phyloP scores from a whole-genome alignment of 495 filamentous ascomycete species.

The Aspergillus asperescens region DNA sequence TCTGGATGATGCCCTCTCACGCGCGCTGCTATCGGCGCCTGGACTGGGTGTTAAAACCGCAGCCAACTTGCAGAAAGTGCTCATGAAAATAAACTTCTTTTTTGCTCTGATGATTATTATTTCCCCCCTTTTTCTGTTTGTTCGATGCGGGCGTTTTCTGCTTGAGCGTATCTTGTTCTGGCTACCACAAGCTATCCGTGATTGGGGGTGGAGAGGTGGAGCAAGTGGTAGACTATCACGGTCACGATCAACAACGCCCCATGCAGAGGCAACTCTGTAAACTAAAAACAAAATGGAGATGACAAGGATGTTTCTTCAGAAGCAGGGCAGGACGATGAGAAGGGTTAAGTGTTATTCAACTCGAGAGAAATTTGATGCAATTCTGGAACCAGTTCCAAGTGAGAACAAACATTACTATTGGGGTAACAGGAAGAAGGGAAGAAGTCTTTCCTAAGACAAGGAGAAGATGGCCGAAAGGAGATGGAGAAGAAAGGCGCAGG shows the following conservation, averaged over 20 bases:
- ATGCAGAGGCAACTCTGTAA: background rate
- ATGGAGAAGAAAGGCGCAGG: background rate
- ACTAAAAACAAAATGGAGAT: background rate
- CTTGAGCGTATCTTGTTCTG: background rate
- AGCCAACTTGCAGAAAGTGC: constrained; percentile 3
- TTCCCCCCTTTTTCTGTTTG: background rate
- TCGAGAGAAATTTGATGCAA: background rate
- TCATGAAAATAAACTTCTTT: background rate
- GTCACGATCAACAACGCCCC: background rate
- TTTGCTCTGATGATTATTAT: background rate
- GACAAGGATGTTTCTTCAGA: background rate
- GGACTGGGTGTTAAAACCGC: background rate
- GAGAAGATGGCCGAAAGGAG: background rate
- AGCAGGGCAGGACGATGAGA: background rate
- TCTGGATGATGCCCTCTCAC: constrained; percentile 16
- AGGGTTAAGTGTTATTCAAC: background rate
- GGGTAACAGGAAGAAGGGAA: background rate
- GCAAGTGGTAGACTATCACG: background rate
- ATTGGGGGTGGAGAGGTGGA: constrained; percentile 14
- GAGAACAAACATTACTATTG: constrained; percentile 10
- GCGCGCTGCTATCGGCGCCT: constrained; percentile 15
- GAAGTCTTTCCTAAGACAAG: background rate
- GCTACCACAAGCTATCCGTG: constrained; percentile 7
- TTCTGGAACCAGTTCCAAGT: background rate
- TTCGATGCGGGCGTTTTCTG: background rate